Base-by-base conservation (phyloP, 192 early-diverging fungal species). In the Coemansia sp. region DNA sequence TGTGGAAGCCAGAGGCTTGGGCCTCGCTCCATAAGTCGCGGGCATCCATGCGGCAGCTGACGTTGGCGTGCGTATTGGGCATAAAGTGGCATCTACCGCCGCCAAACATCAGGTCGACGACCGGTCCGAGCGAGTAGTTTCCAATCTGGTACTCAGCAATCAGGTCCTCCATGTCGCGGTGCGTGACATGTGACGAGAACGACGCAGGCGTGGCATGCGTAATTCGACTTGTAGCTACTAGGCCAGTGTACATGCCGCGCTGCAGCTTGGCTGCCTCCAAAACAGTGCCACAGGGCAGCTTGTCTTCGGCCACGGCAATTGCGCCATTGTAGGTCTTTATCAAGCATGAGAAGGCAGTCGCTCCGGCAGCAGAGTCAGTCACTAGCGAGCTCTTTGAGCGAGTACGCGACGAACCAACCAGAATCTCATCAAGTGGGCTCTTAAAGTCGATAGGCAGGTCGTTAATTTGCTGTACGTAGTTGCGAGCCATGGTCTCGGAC, bases 291-390 rank as follows among this genome's bases (percentile, higher is more conserved):
- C 97, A 98, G 33, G 97, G 94, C 8, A 65, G 63, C 29, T 90
- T 86, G 72, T 92, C 88, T 13, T 64, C 64, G 9, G 39, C 85
- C 79, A 95, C 95, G 68, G 83, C 94, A 66, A 99, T 95, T 12
- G 94, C 98, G 38, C 91, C 92, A 78, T 99, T 99, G 83, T 95
- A 98, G 2, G 94, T 86, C 81, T 99, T 99, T 34, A 89, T 73
- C 15, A 84, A 90, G 76, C 97, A 98, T 16, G 95, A 87, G 71
- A 94, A 98, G 3, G 98, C 98, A 1, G 98, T 99, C 0, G 97
- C 98, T 10, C 97, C 98, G 29, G 98, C 96, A 11, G 98, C 98
- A 46, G 92, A 94, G 81, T 99, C 98, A 0, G 98, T 99, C 6
- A 99, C 88, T 33, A 97, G 80, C 44, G 91, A 92, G 80, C 70